Evolutionary conservation across 2,329 filamentous ascomycete genomes (phyloP).

Genomic region (Rhytidhysteron rufulum): DNA sequence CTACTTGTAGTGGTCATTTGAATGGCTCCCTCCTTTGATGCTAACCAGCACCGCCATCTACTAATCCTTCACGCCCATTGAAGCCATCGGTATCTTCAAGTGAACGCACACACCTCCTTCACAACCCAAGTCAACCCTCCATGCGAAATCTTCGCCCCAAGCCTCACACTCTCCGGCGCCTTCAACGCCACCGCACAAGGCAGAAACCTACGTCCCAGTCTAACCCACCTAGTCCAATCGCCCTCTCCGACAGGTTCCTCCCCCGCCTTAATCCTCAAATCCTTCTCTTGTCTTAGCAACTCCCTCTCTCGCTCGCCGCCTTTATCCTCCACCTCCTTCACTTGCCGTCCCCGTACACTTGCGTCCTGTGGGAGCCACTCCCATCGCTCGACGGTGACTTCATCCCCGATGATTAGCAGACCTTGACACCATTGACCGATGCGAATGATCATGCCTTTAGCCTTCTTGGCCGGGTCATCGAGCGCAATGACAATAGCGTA

Average conservation of each 20-base stretch:
- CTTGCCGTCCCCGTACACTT: neutral
- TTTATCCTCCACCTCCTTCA: neutral
- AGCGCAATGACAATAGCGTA: slow-evolving; percentile 16
- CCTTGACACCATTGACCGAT: slow-evolving; percentile 57
- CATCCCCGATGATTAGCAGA: slow-evolving; percentile 45
- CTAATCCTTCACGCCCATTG: too few relatives aligned
- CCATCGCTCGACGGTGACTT: slow-evolving; percentile 55
- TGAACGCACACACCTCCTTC: slow-evolving; percentile 23
- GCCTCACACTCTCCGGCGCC: slow-evolving; percentile 17
- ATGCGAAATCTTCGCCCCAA: slow-evolving; percentile 29
- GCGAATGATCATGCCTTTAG: slow-evolving; percentile 51
- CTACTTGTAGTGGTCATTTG: too few relatives aligned
- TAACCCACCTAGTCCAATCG: slow-evolving; percentile 35
- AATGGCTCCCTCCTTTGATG: too few relatives aligned
- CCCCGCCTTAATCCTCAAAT: slow-evolving; percentile 7
- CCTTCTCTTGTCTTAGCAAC: slow-evolving; percentile 4
- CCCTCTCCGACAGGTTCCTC: slow-evolving; percentile 4
- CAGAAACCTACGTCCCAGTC: slow-evolving; percentile 37
- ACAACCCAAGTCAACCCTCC: slow-evolving; percentile 36
- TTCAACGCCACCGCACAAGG: slow-evolving; percentile 38
- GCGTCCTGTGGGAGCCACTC: too few relatives aligned
- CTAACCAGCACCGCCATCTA: too few relatives aligned
- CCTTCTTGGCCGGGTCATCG: slow-evolving; percentile 26
- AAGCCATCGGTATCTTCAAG: neutral
- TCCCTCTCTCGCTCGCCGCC: neutral